Base-by-base conservation (phyloP, 2,329 filamentous ascomycete genomes). In the Phyllosticta citriasiana region DNA sequence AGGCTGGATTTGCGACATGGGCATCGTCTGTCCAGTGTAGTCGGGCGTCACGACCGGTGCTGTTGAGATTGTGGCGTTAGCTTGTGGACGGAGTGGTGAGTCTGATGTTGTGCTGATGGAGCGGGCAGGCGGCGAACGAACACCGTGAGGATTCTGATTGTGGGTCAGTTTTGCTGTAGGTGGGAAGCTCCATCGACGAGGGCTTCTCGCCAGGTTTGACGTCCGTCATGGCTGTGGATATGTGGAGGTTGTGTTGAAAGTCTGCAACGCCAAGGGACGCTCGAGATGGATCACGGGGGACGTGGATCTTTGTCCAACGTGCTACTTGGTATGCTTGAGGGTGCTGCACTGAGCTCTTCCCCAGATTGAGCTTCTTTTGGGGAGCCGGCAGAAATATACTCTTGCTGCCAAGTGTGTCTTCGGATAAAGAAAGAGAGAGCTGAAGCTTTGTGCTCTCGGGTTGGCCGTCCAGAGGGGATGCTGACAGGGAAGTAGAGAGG, bases 1-100 rank as follows among this genome's bases (percentile, higher is more conserved):
- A 14, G 59, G 59, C 59, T 61, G 54, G 47, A 61, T 61, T 24
- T 61, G 59, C 54, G 55, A 55, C 16, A 52, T 47, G 7, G 58
- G 58, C 53, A 53, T 60, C 19, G 53, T 55, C 5, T 40, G 55
- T 6, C 58, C 58, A 24, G 58, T 60, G 53, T 56, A 53, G 6
- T 60, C 58, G 40, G 58, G 40, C 16, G 40, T 47, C 40, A 47
- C 19, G 12, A 47, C 14, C 16, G 40, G 40, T 7, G 40, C 40
- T 47, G 40, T 19, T 14, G 4, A 16, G 4, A 47, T n/a, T 14
- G n/a, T n/a, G 16, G 40, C 40, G 40, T 47, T 47, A 47, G 40
- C 40, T n/a, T n/a, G 14, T n/a, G 12, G 40, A 47, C 14, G 1
- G 12, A n/a, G n/a, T 19, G 3, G 14, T n/a, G n/a, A 4, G 12